phyloP scores from a whole-genome alignment of 441 rosid genomes.

The Adansonia gregorii region DNA sequence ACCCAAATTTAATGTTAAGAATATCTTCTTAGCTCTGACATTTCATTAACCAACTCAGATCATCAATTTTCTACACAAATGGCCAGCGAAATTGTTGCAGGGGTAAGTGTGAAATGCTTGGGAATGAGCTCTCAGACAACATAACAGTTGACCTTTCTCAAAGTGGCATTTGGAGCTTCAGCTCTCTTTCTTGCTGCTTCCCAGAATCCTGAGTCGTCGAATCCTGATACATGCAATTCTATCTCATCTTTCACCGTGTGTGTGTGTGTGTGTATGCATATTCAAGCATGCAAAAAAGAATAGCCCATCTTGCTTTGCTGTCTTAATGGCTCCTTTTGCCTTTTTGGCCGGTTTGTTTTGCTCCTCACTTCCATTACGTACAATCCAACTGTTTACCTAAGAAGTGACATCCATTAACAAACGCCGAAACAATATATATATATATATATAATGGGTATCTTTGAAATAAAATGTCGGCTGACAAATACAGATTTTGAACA shows the following conservation, averaged over 20 bases:
- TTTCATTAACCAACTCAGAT: constrained; percentile 38
- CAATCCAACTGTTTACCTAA: constrained; percentile 8
- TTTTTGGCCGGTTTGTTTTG: not conserved
- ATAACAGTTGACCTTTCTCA: too few species aligned
- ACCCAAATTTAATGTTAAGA: not conserved
- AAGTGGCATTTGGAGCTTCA: too few species aligned
- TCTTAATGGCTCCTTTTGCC: not conserved
- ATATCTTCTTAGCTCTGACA: not conserved
- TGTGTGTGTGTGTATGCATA: too few species aligned
- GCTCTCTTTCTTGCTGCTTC: too few species aligned
- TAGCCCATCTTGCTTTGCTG: not conserved
- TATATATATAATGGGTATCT: not conserved
- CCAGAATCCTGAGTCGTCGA: too few species aligned
- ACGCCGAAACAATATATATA: too few species aligned
- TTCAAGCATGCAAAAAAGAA: not conserved
- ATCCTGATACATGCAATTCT: too few species aligned
- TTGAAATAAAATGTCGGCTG: not conserved
- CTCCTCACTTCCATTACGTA: constrained; percentile 33
- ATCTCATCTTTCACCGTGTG: too few species aligned
- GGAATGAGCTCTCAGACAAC: too few species aligned
- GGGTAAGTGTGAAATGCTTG: constrained; percentile 31
- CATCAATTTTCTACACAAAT: constrained; percentile 36
- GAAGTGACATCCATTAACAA: constrained; percentile 12
- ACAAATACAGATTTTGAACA: not conserved
- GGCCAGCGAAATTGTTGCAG: constrained; percentile 57